Conservation (phyloP, 805 yeast species). For the Ogataea angusta region DNA sequence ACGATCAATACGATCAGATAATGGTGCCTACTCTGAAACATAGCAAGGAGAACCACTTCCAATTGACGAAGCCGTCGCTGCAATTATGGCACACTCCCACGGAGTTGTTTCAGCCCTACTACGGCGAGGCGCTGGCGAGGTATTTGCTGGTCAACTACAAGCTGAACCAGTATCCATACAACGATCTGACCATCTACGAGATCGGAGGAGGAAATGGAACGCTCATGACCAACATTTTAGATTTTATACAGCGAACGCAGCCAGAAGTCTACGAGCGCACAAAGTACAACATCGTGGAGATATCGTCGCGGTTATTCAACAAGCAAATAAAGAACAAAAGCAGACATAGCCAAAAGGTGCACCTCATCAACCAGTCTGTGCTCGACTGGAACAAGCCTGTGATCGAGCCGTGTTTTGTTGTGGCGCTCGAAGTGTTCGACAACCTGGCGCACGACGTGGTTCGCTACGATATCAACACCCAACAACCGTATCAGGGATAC, state of each 20-base stretch:
- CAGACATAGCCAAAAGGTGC: conserved; percentile 52
- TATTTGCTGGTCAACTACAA: conserved; percentile 71
- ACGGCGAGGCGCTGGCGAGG: conserved; percentile 83
- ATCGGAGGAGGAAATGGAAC: conserved; percentile 93
- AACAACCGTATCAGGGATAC: conserved; percentile 72
- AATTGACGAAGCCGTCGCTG: conserved; percentile 38
- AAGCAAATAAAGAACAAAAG: conserved; percentile 43
- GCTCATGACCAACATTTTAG: conserved; percentile 69
- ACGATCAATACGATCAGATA: conserved; percentile 46
- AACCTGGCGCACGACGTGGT: conserved; percentile 80
- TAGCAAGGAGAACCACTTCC: conserved; percentile 20
- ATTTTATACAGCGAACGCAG: conserved; percentile 55
- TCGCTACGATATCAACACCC: conserved; percentile 65
- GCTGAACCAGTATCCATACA: conserved; percentile 63
- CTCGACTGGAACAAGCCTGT: conserved; percentile 66
- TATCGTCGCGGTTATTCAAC: conserved; percentile 57
- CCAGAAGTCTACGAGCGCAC: conserved; percentile 74
- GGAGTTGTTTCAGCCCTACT: conserved; percentile 77
- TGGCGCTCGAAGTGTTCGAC: conserved; percentile 82
- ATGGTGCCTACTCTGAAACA: conserved; percentile 22
- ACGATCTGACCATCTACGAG: conserved; percentile 74
- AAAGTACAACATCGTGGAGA: conserved; percentile 69
- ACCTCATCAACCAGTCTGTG: conserved; percentile 69
- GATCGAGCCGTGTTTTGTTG: conserved; percentile 66
- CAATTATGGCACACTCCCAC: conserved; percentile 92